Percentiles rank a stretch among this genome's conserved stretches.
Evolutionary conservation across 1,284 basidiomycete species (phyloP).

Genomic region (Ustilago sp.): DNA sequence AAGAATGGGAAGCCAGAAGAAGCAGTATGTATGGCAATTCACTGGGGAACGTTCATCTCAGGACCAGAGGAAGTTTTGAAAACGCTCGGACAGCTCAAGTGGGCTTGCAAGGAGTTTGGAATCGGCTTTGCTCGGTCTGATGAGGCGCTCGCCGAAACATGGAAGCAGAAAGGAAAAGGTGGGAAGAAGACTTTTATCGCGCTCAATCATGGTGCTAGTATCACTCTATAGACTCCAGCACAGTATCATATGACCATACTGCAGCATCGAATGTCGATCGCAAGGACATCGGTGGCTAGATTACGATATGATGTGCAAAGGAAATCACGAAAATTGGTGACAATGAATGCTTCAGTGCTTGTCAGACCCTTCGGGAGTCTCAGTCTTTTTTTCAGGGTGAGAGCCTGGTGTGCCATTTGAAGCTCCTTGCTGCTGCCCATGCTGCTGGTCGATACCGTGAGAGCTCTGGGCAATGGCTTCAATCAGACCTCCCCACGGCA

Average conservation of each 20-base stretch:
- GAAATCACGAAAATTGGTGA: not conserved
- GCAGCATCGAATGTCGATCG: not conserved
- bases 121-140: conserved; percentile 22
- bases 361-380: conserved; percentile 40
- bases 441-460: conserved; percentile 40
- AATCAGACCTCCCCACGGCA: conserved; percentile 61
- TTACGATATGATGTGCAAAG: not conserved
- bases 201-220: conserved; percentile 44
- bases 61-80: conserved; percentile 48
- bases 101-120: conserved; percentile 30
- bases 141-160: conserved; percentile 3
- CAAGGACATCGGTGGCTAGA: not conserved
- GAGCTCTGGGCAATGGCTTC: conserved; percentile 58
- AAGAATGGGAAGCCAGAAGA: not conserved
- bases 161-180: not conserved
- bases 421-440: conserved; percentile 20
- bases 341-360: conserved; percentile 15
- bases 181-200: conserved; percentile 35
- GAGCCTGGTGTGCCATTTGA: conserved; percentile 32
- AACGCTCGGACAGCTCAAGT: conserved; percentile 40
- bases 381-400: conserved; percentile 31
- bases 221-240: conserved; percentile 17
- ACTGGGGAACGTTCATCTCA: conserved; percentile 52
- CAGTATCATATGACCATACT: not conserved
- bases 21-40: conserved; percentile 40